Percentiles rank a stretch among this genome's conserved stretches.
phyloP scores from a whole-genome alignment of 495 filamentous ascomycete genomes.

The Penicillium dipodomyicola region DNA sequence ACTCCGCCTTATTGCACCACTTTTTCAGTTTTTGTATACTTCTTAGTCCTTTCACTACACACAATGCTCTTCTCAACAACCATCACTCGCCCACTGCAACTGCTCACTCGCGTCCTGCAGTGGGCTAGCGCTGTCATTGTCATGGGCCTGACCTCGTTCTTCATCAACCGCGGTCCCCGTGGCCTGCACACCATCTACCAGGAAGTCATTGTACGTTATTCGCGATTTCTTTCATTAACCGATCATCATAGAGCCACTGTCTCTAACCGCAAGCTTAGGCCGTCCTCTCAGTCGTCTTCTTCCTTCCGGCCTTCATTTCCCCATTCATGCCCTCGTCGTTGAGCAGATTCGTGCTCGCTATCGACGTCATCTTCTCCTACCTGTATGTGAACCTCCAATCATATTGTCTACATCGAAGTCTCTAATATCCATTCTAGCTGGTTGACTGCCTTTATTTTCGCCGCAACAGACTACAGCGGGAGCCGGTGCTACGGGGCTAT shows the following conservation, averaged over 20 bases:
- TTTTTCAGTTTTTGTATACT: not conserved
- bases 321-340: constrained; percentile 44
- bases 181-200: constrained; percentile 52
- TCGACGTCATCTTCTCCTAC: constrained; percentile 63
- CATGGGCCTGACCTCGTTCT: constrained; percentile 57
- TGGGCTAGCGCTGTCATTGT: constrained; percentile 61
- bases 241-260: not conserved
- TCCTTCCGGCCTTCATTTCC: constrained; percentile 55
- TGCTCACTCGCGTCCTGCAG: constrained; percentile 37
- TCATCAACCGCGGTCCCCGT: constrained; percentile 43
- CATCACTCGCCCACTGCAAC: constrained; percentile 38
- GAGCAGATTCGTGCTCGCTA: constrained; percentile 46
- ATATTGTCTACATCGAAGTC: constrained; percentile 2
- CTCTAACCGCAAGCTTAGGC: constrained; percentile 33
- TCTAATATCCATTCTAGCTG: constrained; percentile 39
- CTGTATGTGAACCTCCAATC: constrained; percentile 38
- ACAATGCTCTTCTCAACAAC: constrained; percentile 34
- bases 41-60: not conserved
- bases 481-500: constrained; percentile 33
- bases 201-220: constrained; percentile 53
- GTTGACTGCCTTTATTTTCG: constrained; percentile 60
- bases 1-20: not conserved
- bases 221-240: not conserved
- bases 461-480: constrained; percentile 54
- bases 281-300: constrained; percentile 56